phyloP scores from a whole-genome alignment of 305 asterid species.

The Fraxinus greggii region DNA sequence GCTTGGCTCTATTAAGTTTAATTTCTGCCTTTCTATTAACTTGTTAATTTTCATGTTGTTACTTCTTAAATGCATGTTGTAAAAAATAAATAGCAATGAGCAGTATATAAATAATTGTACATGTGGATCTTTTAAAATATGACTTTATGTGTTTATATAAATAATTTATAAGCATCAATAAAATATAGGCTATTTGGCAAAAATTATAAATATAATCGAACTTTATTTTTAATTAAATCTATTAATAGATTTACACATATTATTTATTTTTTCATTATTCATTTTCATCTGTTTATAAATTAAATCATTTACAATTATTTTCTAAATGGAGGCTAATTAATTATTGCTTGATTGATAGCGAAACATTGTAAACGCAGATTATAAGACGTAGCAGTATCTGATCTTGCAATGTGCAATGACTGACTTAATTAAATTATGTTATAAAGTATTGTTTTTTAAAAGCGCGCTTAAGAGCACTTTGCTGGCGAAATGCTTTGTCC shows the following conservation, averaged over 20 bases:
- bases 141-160: background rate
- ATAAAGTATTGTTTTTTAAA: too few species aligned
- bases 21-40: background rate
- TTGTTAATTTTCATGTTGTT: background rate
- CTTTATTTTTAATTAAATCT: too few species aligned
- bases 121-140: background rate
- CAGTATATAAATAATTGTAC: background rate
- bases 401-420: background rate
- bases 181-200: background rate
- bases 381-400: background rate
- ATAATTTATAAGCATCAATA: background rate
- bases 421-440: background rate
- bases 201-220: background rate
- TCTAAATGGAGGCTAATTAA: background rate
- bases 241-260: background rate
- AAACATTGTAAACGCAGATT: background rate
- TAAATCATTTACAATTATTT: background rate
- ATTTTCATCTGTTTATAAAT: too few species aligned
- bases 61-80: slow-evolving; percentile 17
- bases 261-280: too few species aligned
- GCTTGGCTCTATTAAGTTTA: background rate
- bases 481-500: too few species aligned
- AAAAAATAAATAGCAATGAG: background rate
- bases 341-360: background rate
- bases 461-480: background rate